These are phyloP conservation scores for Leccinum pachyderme DNA, from an alignment of 1,284 basidiomycete genomes.

Conservation along the genomic window DNA sequence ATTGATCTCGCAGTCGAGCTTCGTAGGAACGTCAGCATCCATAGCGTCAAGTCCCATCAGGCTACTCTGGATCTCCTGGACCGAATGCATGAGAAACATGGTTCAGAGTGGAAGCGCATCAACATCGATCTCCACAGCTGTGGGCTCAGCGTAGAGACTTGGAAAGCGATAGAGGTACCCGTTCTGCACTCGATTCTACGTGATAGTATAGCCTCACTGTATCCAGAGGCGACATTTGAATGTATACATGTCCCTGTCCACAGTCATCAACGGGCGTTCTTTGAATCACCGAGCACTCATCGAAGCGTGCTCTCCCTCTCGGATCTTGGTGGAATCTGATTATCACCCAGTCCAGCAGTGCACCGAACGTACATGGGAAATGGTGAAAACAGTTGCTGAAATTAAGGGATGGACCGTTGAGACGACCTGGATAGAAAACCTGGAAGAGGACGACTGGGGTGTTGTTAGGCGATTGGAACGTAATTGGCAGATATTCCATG, in stretches of 20 bases:
- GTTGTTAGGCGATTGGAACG: slow-evolving; percentile 58
- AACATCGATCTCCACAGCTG: slow-evolving; percentile 80
- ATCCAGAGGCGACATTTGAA: slow-evolving; percentile 64
- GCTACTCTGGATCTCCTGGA: slow-evolving; percentile 62
- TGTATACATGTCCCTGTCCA: slow-evolving; percentile 76
- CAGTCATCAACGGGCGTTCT: slow-evolving; percentile 70
- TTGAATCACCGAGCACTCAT: slow-evolving; percentile 59
- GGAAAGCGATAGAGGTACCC: slow-evolving; percentile 62
- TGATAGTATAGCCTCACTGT: slow-evolving; percentile 3
- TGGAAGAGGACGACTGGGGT: slow-evolving; percentile 49
- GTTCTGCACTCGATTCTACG: slow-evolving; percentile 2
- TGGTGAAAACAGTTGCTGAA: slow-evolving; percentile 60
- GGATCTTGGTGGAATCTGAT: slow-evolving; percentile 79
- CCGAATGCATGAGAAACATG: slow-evolving; percentile 51
- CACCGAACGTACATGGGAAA: slow-evolving; percentile 64
- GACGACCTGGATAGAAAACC: slow-evolving; percentile 48
- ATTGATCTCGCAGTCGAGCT: slow-evolving; percentile 74
- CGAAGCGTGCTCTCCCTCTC: slow-evolving; percentile 51
- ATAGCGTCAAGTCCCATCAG: slow-evolving; percentile 73
- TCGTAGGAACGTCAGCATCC: slow-evolving; percentile 68
- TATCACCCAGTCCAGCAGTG: slow-evolving; percentile 55
- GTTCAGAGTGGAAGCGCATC: slow-evolving; percentile 53
- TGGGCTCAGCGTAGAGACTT: slow-evolving; percentile 66
- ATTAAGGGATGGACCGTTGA: slow-evolving; percentile 69
- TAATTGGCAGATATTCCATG: slow-evolving; percentile 64